phyloP scores from a whole-genome alignment of 768 basidiomycete species.

The Pleurotus cornucopiae region DNA sequence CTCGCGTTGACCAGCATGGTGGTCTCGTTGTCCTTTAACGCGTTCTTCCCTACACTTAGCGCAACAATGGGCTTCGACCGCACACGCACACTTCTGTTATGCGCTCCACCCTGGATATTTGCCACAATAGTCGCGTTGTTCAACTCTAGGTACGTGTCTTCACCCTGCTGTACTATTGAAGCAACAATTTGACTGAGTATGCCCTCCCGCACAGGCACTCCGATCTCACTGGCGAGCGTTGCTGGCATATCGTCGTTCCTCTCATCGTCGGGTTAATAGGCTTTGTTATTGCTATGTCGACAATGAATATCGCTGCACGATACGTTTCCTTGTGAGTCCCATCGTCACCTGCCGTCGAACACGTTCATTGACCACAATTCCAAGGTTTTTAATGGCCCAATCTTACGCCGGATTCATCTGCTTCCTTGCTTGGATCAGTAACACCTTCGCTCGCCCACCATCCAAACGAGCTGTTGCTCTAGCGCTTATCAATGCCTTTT shows the following conservation, averaged over 20 bases:
- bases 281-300: conserved; percentile 61
- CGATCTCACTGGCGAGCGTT: conserved; percentile 67
- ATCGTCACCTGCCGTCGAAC: neutral
- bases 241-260: conserved; percentile 55
- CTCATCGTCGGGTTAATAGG: conserved; percentile 60
- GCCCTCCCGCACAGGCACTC: conserved; percentile 47
- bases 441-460: conserved; percentile 55
- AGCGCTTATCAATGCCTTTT: conserved; percentile 78
- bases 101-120: conserved; percentile 59
- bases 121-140: conserved; percentile 54
- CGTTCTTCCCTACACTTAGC: conserved; percentile 69
- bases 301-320: conserved; percentile 56
- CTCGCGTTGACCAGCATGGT: conserved; percentile 34
- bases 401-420: conserved; percentile 70
- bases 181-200: neutral
- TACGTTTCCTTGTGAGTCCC: conserved; percentile 58
- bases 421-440: conserved; percentile 52
- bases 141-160: conserved; percentile 38
- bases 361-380: neutral
- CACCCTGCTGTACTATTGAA: neutral
- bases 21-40: conserved; percentile 63
- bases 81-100: conserved; percentile 60
- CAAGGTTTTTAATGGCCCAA: conserved; percentile 74
- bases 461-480: conserved; percentile 88
- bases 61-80: conserved; percentile 62